phyloP scores from a whole-genome alignment of 2,329 filamentous ascomycete genomes.

The Shiraia bambusicola region DNA sequence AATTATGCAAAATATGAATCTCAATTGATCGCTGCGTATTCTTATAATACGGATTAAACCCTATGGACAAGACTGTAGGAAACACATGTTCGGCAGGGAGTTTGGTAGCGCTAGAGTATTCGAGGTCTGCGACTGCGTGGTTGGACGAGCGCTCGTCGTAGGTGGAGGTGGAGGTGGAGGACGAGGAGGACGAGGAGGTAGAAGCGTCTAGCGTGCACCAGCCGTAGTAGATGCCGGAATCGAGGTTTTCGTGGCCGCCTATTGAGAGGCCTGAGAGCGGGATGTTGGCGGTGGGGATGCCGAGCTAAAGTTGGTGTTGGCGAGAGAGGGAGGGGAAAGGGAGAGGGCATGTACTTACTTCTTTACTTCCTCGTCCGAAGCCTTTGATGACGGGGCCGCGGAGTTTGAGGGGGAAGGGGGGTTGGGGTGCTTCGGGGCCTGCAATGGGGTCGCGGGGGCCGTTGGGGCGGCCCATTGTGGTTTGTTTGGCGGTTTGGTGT shows the following conservation, averaged over 20 bases:
- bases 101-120: slow-evolving; percentile 18
- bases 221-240: slow-evolving; percentile 90
- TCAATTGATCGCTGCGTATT: slow-evolving; percentile 85
- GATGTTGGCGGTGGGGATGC: slow-evolving; percentile 94
- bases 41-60: slow-evolving; percentile 97
- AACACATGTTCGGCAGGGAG: slow-evolving; percentile 19
- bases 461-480: slow-evolving; percentile 28
- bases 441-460: slow-evolving; percentile 55
- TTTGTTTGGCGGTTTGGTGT: not conserved
- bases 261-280: slow-evolving; percentile 70
- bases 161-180: slow-evolving; percentile 32
- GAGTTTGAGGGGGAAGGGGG: slow-evolving; percentile 81
- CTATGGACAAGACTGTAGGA: slow-evolving; percentile 47
- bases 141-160: slow-evolving; percentile 28
- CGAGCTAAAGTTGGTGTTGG: slow-evolving; percentile 60
- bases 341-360: slow-evolving; percentile 57
- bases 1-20: slow-evolving; percentile 82
- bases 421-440: slow-evolving; percentile 68
- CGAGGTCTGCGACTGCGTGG: slow-evolving; percentile 31
- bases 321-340: slow-evolving; percentile 37
- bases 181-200: slow-evolving; percentile 27
- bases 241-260: slow-evolving; percentile 61
- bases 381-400: slow-evolving; percentile 87
- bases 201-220: slow-evolving; percentile 72
- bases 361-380: slow-evolving; percentile 90